phyloP scores from a whole-genome alignment of 352 stramenopile genomes.

The Elongisporangium undulatum region DNA sequence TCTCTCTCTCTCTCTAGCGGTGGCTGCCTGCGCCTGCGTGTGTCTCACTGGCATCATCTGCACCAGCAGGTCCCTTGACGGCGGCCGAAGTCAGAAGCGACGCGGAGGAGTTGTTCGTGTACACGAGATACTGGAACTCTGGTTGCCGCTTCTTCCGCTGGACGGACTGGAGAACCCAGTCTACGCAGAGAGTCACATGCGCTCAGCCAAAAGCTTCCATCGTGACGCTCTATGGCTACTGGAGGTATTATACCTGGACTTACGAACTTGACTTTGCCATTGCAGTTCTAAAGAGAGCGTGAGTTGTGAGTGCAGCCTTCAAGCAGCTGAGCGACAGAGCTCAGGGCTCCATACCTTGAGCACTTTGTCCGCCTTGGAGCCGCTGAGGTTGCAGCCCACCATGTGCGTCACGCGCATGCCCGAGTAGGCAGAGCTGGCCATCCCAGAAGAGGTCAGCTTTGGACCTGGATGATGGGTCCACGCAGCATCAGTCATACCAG shows the following conservation, averaged over 20 bases:
- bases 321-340: neutral
- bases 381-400: conserved; percentile 70
- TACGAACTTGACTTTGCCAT: conserved; percentile 61
- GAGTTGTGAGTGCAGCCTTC: neutral
- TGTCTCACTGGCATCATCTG: neutral
- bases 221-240: neutral
- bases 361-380: conserved; percentile 66
- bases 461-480: neutral
- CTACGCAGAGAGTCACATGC: conserved; percentile 8
- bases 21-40: neutral
- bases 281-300: conserved; percentile 21
- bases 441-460: conserved; percentile 1
- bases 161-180: conserved; percentile 79
- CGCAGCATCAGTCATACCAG: conserved; percentile 22
- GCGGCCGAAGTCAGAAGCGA: neutral
- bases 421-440: conserved; percentile 26
- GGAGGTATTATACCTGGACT: conserved; percentile 62
- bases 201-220: neutral
- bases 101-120: conserved; percentile 36
- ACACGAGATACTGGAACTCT: conserved; percentile 71
- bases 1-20: neutral
- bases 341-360: conserved; percentile 39
- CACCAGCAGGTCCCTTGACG: neutral
- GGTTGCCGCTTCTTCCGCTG: conserved; percentile 54
- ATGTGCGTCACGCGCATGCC: conserved; percentile 75